Percentiles rank a stretch among this genome's conserved stretches.
phyloP scores from a whole-genome alignment of 1,139 yeast species.

The Saccharomyces hybrid region DNA sequence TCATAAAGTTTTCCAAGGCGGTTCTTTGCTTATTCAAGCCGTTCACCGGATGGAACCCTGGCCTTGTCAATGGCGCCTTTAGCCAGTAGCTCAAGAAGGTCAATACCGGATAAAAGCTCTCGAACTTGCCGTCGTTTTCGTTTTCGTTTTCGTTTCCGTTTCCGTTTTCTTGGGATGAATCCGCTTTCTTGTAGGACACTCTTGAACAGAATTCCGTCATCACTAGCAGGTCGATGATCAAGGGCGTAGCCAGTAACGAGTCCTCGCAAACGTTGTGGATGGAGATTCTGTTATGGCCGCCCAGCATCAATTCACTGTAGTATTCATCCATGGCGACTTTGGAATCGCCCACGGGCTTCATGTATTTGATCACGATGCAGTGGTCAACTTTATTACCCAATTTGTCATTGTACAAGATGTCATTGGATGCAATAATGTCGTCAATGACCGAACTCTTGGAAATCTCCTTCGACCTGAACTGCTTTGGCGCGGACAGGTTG shows the following conservation, averaged over 20 bases:
- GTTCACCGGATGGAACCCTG: constrained; percentile 84
- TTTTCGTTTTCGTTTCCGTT: constrained; percentile 33
- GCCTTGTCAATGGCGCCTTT: constrained; percentile 90
- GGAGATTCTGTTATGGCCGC: constrained; percentile 91
- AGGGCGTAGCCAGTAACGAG: constrained; percentile 87
- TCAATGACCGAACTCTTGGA: constrained; percentile 90
- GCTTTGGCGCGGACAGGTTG: constrained; percentile 85
- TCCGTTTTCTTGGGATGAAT: constrained; percentile 6
- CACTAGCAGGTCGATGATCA: constrained; percentile 84
- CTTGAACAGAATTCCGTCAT: constrained; percentile 86
- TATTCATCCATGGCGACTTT: constrained; percentile 98
- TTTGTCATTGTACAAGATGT: constrained; percentile 76
- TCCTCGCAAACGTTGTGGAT: constrained; percentile 96
- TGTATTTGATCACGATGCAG: constrained; percentile 89
- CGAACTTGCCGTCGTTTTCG: constrained; percentile 32
- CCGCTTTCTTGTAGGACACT: constrained; percentile 61
- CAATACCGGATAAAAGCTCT: constrained; percentile 74
- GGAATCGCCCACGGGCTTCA: constrained; percentile 91
- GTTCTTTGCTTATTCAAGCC: constrained; percentile 92
- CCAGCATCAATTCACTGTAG: constrained; percentile 92
- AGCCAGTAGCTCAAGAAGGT: constrained; percentile 91
- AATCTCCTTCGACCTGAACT: constrained; percentile 92
- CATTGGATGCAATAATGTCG: constrained; percentile 86
- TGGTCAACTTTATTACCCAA: constrained; percentile 78
- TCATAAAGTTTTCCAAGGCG: constrained; percentile 83